Base-by-base conservation (phyloP, 768 basidiomycete genomes). In the Botryobasidium botryosum region DNA sequence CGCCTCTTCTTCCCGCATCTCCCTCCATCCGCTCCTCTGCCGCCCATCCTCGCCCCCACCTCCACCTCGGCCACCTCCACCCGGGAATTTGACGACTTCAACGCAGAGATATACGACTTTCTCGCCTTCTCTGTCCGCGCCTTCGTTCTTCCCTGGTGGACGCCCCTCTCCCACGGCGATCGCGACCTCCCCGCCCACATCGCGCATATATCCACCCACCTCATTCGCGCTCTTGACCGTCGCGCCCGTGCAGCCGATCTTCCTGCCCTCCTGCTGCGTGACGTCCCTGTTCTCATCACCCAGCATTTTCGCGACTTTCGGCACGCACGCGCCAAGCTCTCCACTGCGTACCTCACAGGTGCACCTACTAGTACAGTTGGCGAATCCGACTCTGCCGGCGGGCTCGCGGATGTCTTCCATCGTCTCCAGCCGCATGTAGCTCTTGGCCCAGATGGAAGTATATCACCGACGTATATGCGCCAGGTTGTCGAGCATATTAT, bases 371-470 rank as follows among this genome's bases (percentile, higher is more conserved):
- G 5, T 25, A 39, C 28, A 24, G 31, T 27, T 1, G 77, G 75
- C 17, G 44, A 45, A 24, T 40, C 48, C 32, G 48, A 47, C 42
- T 72, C 77, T 1, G 64, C 72, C 2, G 65, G 74, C 18, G n/a
- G n/a, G n/a, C 63, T 80, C 2, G 67, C 75, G 1, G 65, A 69
- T 51, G 68, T 88, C 46, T 91, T 90, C 57, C 80, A 87, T 57
- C 71, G 72, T 42, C 64, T 80, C 4, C 86, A 92, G 51, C 79
- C 85, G 10, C 88, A 91, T 59, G 77, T 86, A 60, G 88, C 85
- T 6, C 52, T 91, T 37, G 66, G 69, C 1, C 38, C 73, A 2
- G 74, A 82, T 36, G 81, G 78, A n/a, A 53, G 54, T 18, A 49
- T 59, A 10, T 73, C 88, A 55, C 67, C 72, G 18, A 76, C 79